phyloP scores from a whole-genome alignment of 2,329 filamentous ascomycete species.

The Neonectria sp. region DNA sequence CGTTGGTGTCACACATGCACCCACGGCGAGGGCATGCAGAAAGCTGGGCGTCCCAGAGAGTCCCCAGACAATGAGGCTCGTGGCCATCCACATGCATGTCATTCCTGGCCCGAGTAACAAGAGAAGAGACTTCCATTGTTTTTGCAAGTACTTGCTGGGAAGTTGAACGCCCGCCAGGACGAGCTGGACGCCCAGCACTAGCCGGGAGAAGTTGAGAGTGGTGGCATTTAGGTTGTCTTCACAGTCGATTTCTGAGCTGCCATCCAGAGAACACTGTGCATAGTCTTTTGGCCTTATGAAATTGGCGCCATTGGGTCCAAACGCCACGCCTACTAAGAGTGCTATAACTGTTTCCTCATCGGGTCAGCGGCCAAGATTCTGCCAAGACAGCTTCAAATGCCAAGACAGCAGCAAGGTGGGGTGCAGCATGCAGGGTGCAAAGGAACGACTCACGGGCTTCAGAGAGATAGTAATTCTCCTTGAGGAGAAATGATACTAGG shows the following conservation, averaged over 20 bases:
- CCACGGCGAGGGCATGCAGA: conserved; percentile 84
- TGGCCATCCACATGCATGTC: conserved; percentile 88
- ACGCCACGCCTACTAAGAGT: conserved; percentile 81
- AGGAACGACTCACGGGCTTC: conserved; percentile 79
- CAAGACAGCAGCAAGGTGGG: conserved; percentile 30
- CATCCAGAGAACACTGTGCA: conserved; percentile 60
- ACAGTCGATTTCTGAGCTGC: conserved; percentile 48
- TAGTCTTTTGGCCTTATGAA: conserved; percentile 84
- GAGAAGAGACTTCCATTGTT: conserved; percentile 82
- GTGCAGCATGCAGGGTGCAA: neutral
- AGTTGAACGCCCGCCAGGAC: conserved; percentile 91
- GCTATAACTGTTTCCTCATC: conserved; percentile 77
- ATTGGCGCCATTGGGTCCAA: conserved; percentile 84
- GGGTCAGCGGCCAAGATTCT: conserved; percentile 4
- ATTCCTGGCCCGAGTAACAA: conserved; percentile 88
- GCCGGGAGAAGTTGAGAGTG: conserved; percentile 86
- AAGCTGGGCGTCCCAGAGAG: conserved; percentile 81
- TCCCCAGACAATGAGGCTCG: conserved; percentile 84
- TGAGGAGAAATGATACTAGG: conserved; percentile 89
- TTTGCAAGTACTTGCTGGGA: conserved; percentile 84
- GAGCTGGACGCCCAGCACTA: conserved; percentile 92
- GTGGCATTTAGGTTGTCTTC: conserved; percentile 75
- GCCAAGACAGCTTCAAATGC: conserved; percentile 9
- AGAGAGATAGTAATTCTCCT: conserved; percentile 92
- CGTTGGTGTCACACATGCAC: conserved; percentile 91